These are phyloP conservation scores for Phellinidium pouzarii DNA, from an alignment of 1,284 basidiomycete genomes.

Conservation along the genomic window DNA sequence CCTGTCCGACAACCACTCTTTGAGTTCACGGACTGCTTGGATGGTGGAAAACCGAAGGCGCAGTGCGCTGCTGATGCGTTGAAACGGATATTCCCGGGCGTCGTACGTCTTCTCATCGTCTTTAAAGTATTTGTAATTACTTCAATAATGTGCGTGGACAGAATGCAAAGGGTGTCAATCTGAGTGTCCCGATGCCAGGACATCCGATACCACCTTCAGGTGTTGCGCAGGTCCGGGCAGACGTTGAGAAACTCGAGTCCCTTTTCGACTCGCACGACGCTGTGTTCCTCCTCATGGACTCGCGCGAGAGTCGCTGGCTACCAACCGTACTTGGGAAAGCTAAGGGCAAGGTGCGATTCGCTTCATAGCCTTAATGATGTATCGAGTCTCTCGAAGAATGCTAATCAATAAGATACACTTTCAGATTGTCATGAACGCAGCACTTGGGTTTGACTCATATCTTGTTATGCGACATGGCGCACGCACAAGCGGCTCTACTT, in stretches of 20 bases:
- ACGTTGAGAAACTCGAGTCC: conserved; percentile 67
- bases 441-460: conserved; percentile 93
- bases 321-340: conserved; percentile 84
- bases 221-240: conserved; percentile 52
- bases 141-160: conserved; percentile 28
- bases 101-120: conserved; percentile 47
- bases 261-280: conserved; percentile 84
- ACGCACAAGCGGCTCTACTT: conserved; percentile 29
- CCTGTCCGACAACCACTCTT: conserved; percentile 96
- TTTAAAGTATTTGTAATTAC: conserved; percentile 2
- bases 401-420: background rate
- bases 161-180: conserved; percentile 70
- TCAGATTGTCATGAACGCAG: conserved; percentile 90
- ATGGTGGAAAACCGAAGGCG: conserved; percentile 92
- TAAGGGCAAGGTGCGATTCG: conserved; percentile 66
- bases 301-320: conserved; percentile 91
- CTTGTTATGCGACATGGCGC: conserved; percentile 96
- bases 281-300: conserved; percentile 96
- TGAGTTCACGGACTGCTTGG: conserved; percentile 89
- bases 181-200: conserved; percentile 96
- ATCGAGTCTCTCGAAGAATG: background rate
- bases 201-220: conserved; percentile 73
- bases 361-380: background rate
- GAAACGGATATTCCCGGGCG: conserved; percentile 87
- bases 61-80: conserved; percentile 84